phyloP scores from a whole-genome alignment of 2,329 filamentous ascomycete species.

The Pseudofabraea citricarpa region DNA sequence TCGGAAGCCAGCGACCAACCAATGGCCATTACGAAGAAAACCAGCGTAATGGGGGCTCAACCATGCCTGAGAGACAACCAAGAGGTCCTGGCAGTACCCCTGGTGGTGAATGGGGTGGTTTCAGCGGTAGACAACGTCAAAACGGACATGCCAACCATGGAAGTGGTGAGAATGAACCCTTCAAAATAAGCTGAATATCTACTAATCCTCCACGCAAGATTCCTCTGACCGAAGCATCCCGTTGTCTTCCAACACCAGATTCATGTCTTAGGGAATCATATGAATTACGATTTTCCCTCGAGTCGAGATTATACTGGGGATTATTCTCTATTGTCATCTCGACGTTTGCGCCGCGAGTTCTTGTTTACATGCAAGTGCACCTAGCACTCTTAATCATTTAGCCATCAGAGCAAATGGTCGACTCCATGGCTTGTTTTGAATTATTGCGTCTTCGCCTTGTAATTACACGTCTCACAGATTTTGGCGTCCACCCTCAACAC shows the following conservation, averaged over 20 bases:
- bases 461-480: conserved; percentile 13
- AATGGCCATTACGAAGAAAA: conserved; percentile 27
- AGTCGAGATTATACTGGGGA: conserved; percentile 20
- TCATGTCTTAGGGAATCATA: conserved; percentile 16
- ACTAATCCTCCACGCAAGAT: conserved; percentile 25
- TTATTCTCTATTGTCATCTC: conserved; percentile 6
- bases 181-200: conserved; percentile 16
- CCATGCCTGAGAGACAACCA: conserved; percentile 57
- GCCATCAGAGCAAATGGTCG: background rate
- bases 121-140: conserved; percentile 45
- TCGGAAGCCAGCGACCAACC: conserved; percentile 59
- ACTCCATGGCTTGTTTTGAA: conserved; percentile 8
- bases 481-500: conserved; percentile 12
- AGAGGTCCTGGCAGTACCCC: conserved; percentile 44
- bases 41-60: conserved; percentile 19
- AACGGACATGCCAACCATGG: conserved; percentile 59
- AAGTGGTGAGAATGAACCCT: conserved; percentile 42
- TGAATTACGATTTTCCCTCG: conserved; percentile 24
- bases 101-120: conserved; percentile 49
- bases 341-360: background rate
- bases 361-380: background rate
- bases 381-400: background rate
- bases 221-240: conserved; percentile 25
- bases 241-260: conserved; percentile 14
- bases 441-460: conserved; percentile 15